phyloP scores from a whole-genome alignment of 139 green algal species.

The Nannochloris sp. region DNA sequence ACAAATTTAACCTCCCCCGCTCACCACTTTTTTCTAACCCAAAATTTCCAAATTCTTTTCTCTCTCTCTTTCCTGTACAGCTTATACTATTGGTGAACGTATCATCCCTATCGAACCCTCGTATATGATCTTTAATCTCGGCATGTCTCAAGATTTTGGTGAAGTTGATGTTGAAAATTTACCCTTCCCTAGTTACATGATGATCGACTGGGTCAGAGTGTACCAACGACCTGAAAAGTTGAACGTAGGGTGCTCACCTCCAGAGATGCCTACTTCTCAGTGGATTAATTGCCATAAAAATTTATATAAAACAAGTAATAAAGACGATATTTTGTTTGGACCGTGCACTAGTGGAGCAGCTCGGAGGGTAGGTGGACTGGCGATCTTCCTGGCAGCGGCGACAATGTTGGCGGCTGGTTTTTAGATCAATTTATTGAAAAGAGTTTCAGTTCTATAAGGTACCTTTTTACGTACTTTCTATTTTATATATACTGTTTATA shows the following conservation, averaged over 20 bases:
- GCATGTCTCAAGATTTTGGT: slow-evolving; percentile 32
- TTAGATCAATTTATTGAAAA: not conserved
- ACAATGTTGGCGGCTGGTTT: not conserved
- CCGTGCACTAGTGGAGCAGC: not conserved
- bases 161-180: slow-evolving; percentile 18
- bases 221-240: slow-evolving; percentile 24
- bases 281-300: slow-evolving; percentile 25
- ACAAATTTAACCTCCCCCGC: not conserved
- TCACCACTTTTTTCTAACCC: not conserved
- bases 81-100: slow-evolving; percentile 5
- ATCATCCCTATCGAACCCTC: slow-evolving; percentile 37
- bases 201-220: slow-evolving; percentile 38
- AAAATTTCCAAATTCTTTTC: not conserved
- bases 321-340: slow-evolving; percentile 4
- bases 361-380: not conserved
- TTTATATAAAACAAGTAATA: slow-evolving; percentile 12
- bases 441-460: not conserved
- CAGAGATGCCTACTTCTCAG: slow-evolving; percentile 29
- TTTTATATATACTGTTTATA: no score
- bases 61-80: not conserved
- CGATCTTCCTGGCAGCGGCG: not conserved
- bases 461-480: no score
- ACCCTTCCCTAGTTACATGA: slow-evolving; percentile 15
- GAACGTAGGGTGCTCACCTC: slow-evolving; percentile 36
- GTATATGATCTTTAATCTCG: slow-evolving; percentile 52